A percentile compares a stretch with the other conserved stretches of the same genome.
These are phyloP conservation scores for Hygrocybe coccinea DNA, from an alignment of 768 basidiomycete species.

Conservation along the genomic window DNA sequence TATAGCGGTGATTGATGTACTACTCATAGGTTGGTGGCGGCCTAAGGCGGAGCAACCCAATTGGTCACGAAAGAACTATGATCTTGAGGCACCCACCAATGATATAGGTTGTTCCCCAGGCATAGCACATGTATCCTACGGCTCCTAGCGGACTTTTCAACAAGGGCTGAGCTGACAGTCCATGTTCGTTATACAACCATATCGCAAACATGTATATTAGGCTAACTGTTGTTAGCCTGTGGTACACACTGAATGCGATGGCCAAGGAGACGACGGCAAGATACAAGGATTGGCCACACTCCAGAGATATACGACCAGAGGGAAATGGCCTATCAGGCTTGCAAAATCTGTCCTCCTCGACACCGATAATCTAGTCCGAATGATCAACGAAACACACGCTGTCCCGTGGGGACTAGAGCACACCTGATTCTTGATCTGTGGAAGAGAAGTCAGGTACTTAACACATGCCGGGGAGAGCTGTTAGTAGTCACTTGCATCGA, in stretches of 20 bases:
- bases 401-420: not conserved
- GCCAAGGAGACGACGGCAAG: constrained; percentile 5
- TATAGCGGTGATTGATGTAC: constrained; percentile 21
- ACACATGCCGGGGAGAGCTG: not conserved
- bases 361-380: constrained; percentile 11
- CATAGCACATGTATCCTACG: constrained; percentile 20
- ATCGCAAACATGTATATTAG: constrained; percentile 17
- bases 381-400: not conserved
- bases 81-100: constrained; percentile 11
- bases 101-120: constrained; percentile 20
- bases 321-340: constrained; percentile 21
- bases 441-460: not conserved
- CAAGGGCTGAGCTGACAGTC: constrained; percentile 12
- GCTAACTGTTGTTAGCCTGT: constrained; percentile 12
- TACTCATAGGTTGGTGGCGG: constrained; percentile 13
- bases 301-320: constrained; percentile 16
- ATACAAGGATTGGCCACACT: constrained; percentile 14
- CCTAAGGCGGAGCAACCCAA: constrained; percentile 2
- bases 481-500: constrained; percentile 11
- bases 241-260: constrained; percentile 11
- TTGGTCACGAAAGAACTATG: not conserved
- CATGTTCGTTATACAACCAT: constrained; percentile 19
- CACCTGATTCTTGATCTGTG: constrained; percentile 18
- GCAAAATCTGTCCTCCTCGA: constrained; percentile 20
- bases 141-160: constrained; percentile 17